phyloP scores from a whole-genome alignment of 2,329 filamentous ascomycete species.

The Tolypocladium tropicale region DNA sequence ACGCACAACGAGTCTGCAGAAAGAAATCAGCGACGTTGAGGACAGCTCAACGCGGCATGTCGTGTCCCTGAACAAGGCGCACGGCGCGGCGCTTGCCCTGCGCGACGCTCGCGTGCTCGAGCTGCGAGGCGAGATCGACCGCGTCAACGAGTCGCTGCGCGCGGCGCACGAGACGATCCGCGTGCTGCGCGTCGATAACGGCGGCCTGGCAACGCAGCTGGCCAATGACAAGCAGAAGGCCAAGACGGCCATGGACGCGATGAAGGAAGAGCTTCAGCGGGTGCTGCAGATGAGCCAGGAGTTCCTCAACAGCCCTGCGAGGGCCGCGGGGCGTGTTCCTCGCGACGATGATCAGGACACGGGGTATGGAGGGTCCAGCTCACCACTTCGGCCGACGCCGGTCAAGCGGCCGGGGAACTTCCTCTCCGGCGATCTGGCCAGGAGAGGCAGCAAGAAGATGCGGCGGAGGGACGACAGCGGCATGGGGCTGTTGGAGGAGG shows the following conservation, averaged over 20 bases:
- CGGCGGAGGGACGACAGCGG: conserved; percentile 43
- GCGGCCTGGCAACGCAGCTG: conserved; percentile 21
- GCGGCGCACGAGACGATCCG: conserved; percentile 36
- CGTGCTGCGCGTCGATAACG: conserved; percentile 35
- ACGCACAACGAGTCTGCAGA: conserved; percentile 26
- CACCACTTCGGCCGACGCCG: neutral
- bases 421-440: conserved; percentile 16
- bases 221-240: conserved; percentile 29
- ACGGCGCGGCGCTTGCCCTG: conserved; percentile 37
- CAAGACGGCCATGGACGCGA: conserved; percentile 33
- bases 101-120: conserved; percentile 40
- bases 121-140: conserved; percentile 37
- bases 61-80: conserved; percentile 24
- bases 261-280: conserved; percentile 41
- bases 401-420: conserved; percentile 7
- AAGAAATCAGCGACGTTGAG: conserved; percentile 27
- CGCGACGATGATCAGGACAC: neutral
- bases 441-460: conserved; percentile 25
- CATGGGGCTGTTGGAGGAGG: conserved; percentile 44
- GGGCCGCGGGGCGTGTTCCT: neutral
- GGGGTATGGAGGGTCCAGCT: neutral
- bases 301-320: conserved; percentile 18
- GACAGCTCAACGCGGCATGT: conserved; percentile 22
- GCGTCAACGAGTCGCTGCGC: conserved; percentile 33
- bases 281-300: conserved; percentile 36